Conservation (phyloP, 306 rosid genomes). For the Prunus dulcis region DNA sequence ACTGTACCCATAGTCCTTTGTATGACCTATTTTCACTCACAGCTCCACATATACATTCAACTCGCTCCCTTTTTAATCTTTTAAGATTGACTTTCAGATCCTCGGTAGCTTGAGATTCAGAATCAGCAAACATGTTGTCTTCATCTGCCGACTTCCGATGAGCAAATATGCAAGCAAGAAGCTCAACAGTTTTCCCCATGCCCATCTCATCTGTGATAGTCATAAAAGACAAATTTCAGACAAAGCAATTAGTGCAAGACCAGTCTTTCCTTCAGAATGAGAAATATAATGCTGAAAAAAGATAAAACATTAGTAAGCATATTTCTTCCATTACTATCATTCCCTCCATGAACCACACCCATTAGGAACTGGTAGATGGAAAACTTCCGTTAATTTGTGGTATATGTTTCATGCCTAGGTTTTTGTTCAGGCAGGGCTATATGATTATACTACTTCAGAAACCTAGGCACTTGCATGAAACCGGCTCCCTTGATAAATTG, state of each 20-base stretch:
- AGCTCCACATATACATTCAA: constrained; percentile 88
- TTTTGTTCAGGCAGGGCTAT: not conserved
- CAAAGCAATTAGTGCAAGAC: constrained; percentile 18
- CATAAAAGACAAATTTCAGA: constrained; percentile 19
- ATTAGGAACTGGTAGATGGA: not conserved
- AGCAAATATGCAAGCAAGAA: constrained; percentile 83
- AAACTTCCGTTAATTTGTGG: not conserved
- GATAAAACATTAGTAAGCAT: not conserved
- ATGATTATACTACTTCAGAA: constrained; percentile 2
- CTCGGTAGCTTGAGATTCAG: constrained; percentile 26
- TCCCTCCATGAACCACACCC: not conserved
- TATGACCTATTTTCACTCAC: constrained; percentile 72
- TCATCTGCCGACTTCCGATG: constrained; percentile 60
- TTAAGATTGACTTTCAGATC: constrained; percentile 42
- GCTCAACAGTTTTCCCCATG: constrained; percentile 90
- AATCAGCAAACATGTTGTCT: constrained; percentile 35
- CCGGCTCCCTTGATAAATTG: not conserved
- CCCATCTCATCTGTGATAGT: constrained; percentile 85
- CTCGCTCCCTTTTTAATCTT: constrained; percentile 79
- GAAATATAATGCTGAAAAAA: not conserved
- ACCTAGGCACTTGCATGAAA: not conserved
- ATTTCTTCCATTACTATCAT: not conserved
- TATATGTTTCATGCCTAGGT: constrained; percentile 10
- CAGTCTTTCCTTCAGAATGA: constrained; percentile 2
- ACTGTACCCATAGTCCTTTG: constrained; percentile 94